A percentile compares a stretch with the other conserved stretches of the same genome.
phyloP scores from a whole-genome alignment of 495 filamentous ascomycete species.

The Penicillium parvum region DNA sequence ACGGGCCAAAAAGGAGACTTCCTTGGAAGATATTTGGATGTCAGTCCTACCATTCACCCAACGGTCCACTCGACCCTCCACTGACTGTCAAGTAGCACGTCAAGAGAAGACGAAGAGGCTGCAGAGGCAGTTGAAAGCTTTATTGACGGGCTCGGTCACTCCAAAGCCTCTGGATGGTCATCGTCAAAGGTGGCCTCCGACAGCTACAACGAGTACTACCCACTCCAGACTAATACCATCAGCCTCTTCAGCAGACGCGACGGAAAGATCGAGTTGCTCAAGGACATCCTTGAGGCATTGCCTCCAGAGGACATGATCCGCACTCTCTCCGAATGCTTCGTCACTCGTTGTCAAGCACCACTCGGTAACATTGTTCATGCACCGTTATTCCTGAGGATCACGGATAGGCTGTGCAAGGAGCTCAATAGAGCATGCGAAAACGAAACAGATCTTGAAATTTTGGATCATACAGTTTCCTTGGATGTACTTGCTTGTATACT shows the following conservation, averaged over 20 bases:
- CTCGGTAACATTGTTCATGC: constrained; percentile 25
- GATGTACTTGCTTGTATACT: constrained; percentile 5
- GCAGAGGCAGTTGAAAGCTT: constrained; percentile 7
- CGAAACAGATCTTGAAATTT: no score
- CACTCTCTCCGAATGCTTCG: constrained; percentile 20
- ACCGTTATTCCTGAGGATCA: constrained; percentile 19
- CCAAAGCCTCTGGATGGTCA: neutral
- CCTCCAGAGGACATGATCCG: constrained; percentile 14
- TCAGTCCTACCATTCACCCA: no score
- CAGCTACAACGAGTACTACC: no score
- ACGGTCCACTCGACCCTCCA: no score
- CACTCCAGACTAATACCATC: no score
- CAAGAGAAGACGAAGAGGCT: constrained; percentile 3
- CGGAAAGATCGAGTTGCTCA: constrained; percentile 13
- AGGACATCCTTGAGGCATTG: constrained; percentile 17
- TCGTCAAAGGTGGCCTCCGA: no score
- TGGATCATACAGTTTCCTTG: constrained; percentile 2
- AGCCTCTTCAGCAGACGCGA: no score
- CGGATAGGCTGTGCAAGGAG: no score
- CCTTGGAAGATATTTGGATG: neutral
- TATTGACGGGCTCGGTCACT: neutral
- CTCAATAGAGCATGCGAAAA: no score
- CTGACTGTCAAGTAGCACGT: neutral
- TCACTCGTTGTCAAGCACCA: constrained; percentile 26
- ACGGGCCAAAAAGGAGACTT: neutral